Conservation (phyloP, 495 filamentous ascomycete genomes). For the Rostrohypoxylon terebratum region DNA sequence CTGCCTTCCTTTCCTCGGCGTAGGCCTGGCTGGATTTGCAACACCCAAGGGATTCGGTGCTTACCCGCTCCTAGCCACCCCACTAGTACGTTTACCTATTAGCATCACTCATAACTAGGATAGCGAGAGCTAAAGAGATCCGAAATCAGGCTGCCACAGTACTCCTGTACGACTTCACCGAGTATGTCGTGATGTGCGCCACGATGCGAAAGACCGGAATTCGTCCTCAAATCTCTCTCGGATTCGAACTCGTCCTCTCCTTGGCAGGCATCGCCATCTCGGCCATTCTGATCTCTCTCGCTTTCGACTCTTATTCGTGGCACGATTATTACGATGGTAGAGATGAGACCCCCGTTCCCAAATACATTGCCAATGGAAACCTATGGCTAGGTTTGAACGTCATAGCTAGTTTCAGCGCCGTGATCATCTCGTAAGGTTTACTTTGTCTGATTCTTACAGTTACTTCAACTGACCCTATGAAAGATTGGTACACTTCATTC, state of each 20-base stretch:
- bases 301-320: constrained; percentile 6
- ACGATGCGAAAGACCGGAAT: constrained; percentile 15
- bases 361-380: constrained; percentile 6
- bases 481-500: constrained; percentile 31
- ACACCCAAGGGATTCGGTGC: constrained; percentile 8
- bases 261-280: constrained; percentile 10
- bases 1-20: not conserved
- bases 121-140: not conserved
- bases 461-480: not conserved
- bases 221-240: constrained; percentile 16
- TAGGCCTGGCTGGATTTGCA: not conserved
- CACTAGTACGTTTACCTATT: constrained; percentile 9
- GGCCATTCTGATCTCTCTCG: not conserved
- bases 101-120: not conserved
- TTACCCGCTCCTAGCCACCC: not conserved
- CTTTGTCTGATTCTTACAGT: too few relatives aligned
- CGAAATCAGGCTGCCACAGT: not conserved
- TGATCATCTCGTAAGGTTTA: constrained; percentile 18
- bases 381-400: constrained; percentile 20
- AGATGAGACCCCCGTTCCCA: not conserved
- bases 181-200: constrained; percentile 26
- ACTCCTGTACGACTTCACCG: constrained; percentile 15
- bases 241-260: constrained; percentile 29
- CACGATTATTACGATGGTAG: not conserved
- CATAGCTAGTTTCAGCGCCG: not conserved